Evolutionary conservation across 202 grass and related monocot species (phyloP).

Genomic region (Carex arenaria): DNA sequence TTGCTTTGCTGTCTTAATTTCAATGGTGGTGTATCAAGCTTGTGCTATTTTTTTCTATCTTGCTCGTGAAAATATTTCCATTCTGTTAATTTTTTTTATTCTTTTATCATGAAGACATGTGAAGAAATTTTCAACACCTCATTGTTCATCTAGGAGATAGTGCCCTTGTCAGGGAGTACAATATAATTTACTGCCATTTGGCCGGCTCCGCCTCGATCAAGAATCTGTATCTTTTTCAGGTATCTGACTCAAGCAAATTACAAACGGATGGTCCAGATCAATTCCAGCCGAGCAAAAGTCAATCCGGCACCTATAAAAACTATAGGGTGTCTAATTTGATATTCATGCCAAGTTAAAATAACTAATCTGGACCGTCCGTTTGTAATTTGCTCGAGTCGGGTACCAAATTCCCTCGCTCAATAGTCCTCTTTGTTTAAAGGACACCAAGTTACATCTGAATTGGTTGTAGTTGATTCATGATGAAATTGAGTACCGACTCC

Average conservation of each 20-base stretch:
- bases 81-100: background rate
- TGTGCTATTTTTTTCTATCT: background rate
- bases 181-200: background rate
- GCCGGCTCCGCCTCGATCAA: background rate
- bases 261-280: too few relatives aligned
- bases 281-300: too few relatives aligned
- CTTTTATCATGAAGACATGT: background rate
- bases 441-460: background rate
- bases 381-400: too few relatives aligned
- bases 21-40: background rate
- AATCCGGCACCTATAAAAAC: too few relatives aligned
- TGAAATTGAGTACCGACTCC: background rate
- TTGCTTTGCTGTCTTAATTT: constrained; percentile 5
- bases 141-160: background rate
- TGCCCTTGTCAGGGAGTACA: background rate
- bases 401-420: too few relatives aligned
- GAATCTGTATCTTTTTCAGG: too few relatives aligned
- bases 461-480: background rate
- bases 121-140: background rate
- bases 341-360: too few relatives aligned
- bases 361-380: too few relatives aligned
- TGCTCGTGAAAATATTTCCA: background rate
- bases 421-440: background rate
- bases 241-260: too few relatives aligned
- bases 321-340: too few relatives aligned